Conservation (phyloP, 192 early-diverging fungal species). For the Rhizophagus sp. region DNA sequence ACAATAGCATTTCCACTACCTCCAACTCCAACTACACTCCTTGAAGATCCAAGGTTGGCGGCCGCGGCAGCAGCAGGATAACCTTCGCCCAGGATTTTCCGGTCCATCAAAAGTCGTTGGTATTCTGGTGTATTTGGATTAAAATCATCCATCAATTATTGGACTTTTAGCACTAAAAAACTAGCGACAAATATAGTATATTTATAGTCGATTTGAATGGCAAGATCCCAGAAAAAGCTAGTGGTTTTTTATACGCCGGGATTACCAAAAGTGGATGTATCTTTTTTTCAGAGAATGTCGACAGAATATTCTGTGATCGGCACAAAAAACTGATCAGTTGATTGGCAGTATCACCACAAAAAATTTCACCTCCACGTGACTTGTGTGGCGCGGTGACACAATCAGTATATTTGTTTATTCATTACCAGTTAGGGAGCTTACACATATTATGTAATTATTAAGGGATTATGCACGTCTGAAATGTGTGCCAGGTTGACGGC, state of each 20-base stretch:
- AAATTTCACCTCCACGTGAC: too few relatives aligned
- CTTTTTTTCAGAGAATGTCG: too few relatives aligned
- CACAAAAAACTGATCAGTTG: too few relatives aligned
- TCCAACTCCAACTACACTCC: not conserved
- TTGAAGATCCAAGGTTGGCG: not conserved
- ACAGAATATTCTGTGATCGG: too few relatives aligned
- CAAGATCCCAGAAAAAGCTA: not conserved
- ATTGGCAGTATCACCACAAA: too few relatives aligned
- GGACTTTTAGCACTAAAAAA: not conserved
- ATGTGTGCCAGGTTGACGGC: too few relatives aligned
- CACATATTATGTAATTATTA: too few relatives aligned
- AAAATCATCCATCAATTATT: not conserved
- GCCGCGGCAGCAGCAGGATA: constrained; percentile 1
- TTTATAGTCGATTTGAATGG: not conserved
- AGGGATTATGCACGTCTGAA: too few relatives aligned
- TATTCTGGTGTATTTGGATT: constrained; percentile 7
- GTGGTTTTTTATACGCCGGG: not conserved
- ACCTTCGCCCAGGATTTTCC: constrained; percentile 12
- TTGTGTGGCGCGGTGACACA: too few relatives aligned
- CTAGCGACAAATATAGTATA: not conserved
- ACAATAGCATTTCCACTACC: not conserved
- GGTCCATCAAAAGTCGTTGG: constrained; percentile 16
- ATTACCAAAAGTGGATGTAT: too few relatives aligned
- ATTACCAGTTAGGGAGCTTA: too few relatives aligned
- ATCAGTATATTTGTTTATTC: too few relatives aligned